Evolutionary conservation across 345 rosid species (phyloP).

Genomic region (Brassica incana): DNA sequence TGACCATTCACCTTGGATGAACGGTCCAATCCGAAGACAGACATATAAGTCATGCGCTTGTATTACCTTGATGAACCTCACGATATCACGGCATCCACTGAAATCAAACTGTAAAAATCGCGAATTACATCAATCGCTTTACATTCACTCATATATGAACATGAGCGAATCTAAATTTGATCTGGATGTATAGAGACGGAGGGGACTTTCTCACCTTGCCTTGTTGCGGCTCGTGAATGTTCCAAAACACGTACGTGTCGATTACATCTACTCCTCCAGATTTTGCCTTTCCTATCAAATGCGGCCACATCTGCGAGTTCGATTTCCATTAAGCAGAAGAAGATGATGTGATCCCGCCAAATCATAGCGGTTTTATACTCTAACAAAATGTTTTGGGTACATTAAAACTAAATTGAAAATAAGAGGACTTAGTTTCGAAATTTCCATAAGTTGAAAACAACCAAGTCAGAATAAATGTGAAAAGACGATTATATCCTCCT

Average conservation of each 20-base stretch:
- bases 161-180: background rate
- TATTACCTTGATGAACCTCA: constrained; percentile 65
- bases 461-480: background rate
- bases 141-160: background rate
- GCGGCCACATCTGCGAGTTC: constrained; percentile 81
- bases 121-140: constrained; percentile 1
- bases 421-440: background rate
- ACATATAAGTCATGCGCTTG: constrained; percentile 67
- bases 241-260: constrained; percentile 91
- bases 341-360: constrained; percentile 28
- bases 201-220: constrained; percentile 52
- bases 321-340: constrained; percentile 19
- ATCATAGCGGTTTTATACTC: background rate
- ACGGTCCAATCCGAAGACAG: constrained; percentile 84
- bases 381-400: background rate
- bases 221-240: constrained; percentile 76
- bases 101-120: constrained; percentile 62
- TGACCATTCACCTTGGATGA: constrained; percentile 75
- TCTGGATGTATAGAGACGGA: background rate
- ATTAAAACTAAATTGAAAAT: background rate
- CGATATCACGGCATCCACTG: constrained; percentile 62
- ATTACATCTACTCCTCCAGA: constrained; percentile 87
- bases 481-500: constrained; percentile 32
- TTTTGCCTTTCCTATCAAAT: constrained; percentile 72
- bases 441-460: constrained; percentile 17